Evolutionary conservation across 768 basidiomycete species (phyloP), one percentile per base, ranked within the genome.

Genomic region (Suillus plorans): DNA sequence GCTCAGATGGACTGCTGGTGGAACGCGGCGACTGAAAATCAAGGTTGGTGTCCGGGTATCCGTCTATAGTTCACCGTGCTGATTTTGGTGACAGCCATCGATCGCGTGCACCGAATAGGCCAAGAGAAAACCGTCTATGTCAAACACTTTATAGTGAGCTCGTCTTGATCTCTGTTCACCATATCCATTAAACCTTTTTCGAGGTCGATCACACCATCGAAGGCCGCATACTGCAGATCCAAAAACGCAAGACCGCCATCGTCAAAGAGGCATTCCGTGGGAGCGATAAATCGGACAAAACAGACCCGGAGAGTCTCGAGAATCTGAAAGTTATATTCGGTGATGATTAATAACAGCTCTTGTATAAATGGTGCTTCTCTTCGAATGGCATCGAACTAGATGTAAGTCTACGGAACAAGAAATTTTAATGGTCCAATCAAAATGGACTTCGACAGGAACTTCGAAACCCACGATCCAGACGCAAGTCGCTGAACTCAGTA

Each of bases 1-100:
- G 55, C 50, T 12, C 63, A 94, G 92, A 94, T 94, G 92, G 92
- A 94, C 70, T 94, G 91, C 69, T 94, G 92, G 92, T 94, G 92
- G 92, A 94, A 94, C 73, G 85, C 90, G 5, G 91, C 92, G 0
- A 87, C 84, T 5, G 93, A 94, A 72, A 87, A 87, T 60, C 92
- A 94, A 84, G 90, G 89, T 86, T 68, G 1, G 62, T 55, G n/a
- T 10, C 34, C 0, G 7, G 16, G n/a, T 50, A 28, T 52, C 60
- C 6, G 18, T 50, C 8, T 37, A 13, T 60, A 25, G 31, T 45
- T 22, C 14, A 47, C 22, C 10, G 14, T 6, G 18, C 50, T 72
- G 61, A 74, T 52, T 25, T 50, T 37, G 2, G 53, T n/a, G 34
- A n/a, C 61, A 89, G 92, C 93, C 18, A 90, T 94, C 70, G 93